Evolutionary conservation across 805 yeast genomes (phyloP), one percentile per base, ranked within the genome.

Genomic region (Barnettozyma wickerhamii): DNA sequence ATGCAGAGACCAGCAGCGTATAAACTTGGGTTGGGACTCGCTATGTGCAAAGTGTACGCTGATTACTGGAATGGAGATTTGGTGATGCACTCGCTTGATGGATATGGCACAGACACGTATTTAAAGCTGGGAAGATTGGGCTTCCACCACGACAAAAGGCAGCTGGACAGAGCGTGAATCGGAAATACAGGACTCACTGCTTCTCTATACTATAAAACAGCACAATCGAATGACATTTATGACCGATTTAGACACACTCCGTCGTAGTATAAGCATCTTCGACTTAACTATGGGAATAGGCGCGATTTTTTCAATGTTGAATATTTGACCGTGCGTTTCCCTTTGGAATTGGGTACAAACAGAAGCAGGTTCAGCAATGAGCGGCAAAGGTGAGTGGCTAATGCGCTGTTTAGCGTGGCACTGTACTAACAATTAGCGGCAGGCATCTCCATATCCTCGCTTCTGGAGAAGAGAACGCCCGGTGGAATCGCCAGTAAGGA

Each of bases 31-130:
- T 72, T 91, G 44, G 96, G 97, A 1, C 66, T 91, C 45, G 96
- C 98, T 0, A 80, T 91, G 84, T 84, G 96, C 54, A 81, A 86
- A 51, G 87, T 90, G 0, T 91, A 91, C 57, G 87, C 95, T 0
- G 97, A 91, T 52, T 91, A 91, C 62, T 91, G 98, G 98, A 93
- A 90, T 52, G 98, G 98, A 6, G 85, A 83, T 38, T 62, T 91
- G 37, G 81, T 80, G 44, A 76, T 91, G 72, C 81, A 81, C 51
- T 82, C 95, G 0, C 66, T 91, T 38, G 91, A 88, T 45, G 97
- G 96, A 3, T 87, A 83, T 52, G 99, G 99, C 3, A 79, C 93
- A 28, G 99, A 91, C 56, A 89, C 91, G 0, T 81, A 83, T 45
- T 65, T 93, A 55, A 79, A 83, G 24, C 65, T 91, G 44, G 83